phyloP scores from a whole-genome alignment of 345 rosid species.

The Microcos paniculata region DNA sequence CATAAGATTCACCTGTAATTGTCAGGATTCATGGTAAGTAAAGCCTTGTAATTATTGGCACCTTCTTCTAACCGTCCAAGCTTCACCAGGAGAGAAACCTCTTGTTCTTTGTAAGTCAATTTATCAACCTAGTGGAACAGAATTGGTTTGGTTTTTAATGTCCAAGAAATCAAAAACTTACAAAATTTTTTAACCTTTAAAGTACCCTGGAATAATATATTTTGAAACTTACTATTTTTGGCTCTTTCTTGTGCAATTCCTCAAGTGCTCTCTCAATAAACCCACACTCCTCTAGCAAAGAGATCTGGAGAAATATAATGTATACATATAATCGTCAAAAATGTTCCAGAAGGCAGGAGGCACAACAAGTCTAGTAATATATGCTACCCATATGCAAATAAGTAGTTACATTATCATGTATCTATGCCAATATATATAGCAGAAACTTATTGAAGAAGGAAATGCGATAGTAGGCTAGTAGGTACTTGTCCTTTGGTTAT shows the following conservation, averaged over 20 bases:
- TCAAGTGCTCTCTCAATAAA: slow-evolving; percentile 69
- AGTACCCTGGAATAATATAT: background rate
- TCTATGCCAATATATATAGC: background rate
- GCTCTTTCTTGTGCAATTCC: slow-evolving; percentile 72
- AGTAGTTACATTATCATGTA: background rate
- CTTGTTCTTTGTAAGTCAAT: slow-evolving; percentile 82
- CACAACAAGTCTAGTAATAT: background rate
- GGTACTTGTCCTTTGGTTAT: background rate
- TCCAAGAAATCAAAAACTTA: background rate
- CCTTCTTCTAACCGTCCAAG: slow-evolving; percentile 77
- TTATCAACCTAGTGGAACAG: slow-evolving; percentile 71
- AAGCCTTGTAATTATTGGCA: slow-evolving; percentile 58
- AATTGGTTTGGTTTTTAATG: slow-evolving; percentile 19
- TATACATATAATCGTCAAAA: background rate
- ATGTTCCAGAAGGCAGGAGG: background rate
- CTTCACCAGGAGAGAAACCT: slow-evolving; percentile 77
- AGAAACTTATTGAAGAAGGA: background rate
- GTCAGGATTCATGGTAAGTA: slow-evolving; percentile 94
- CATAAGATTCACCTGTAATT: slow-evolving; percentile 73
- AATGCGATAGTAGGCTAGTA: background rate
- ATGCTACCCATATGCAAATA: background rate
- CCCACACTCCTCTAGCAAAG: slow-evolving; percentile 86
- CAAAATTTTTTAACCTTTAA: background rate
- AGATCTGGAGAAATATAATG: slow-evolving; percentile 47
- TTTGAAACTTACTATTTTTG: slow-evolving; percentile 70